Evolutionary conservation across 2,329 filamentous ascomycete genomes (phyloP).

Genomic region (Microsporum ferrugineum): DNA sequence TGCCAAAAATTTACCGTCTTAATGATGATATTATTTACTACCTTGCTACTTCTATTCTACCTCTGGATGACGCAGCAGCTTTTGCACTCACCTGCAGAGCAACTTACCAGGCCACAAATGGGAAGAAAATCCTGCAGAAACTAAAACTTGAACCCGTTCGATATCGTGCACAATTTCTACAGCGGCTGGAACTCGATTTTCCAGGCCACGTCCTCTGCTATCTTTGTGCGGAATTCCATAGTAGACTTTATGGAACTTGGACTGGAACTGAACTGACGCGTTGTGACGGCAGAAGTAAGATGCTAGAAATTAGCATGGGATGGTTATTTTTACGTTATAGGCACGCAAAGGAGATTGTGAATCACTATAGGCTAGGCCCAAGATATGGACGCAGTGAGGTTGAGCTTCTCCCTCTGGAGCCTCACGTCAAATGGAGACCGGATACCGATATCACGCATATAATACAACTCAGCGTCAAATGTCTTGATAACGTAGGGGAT

Average conservation of each 20-base stretch:
- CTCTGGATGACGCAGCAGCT: not conserved
- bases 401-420: not conserved
- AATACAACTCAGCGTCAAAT: not conserved
- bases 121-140: not conserved
- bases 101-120: not conserved
- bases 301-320: not conserved
- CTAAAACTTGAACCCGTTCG: not conserved
- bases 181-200: not conserved
- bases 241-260: not conserved
- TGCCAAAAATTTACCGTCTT: not conserved
- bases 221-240: not conserved
- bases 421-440: not conserved
- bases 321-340: not conserved
- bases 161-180: not conserved
- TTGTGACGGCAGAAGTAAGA: not conserved
- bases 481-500: not conserved
- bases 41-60: not conserved
- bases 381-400: not conserved
- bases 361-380: not conserved
- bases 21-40: constrained; percentile 1
- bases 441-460: not conserved
- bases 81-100: not conserved
- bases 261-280: not conserved
- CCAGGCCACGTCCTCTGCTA: not conserved
- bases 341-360: not conserved